Conservation (phyloP, 768 basidiomycete species). For the Clathrus columnatus region DNA sequence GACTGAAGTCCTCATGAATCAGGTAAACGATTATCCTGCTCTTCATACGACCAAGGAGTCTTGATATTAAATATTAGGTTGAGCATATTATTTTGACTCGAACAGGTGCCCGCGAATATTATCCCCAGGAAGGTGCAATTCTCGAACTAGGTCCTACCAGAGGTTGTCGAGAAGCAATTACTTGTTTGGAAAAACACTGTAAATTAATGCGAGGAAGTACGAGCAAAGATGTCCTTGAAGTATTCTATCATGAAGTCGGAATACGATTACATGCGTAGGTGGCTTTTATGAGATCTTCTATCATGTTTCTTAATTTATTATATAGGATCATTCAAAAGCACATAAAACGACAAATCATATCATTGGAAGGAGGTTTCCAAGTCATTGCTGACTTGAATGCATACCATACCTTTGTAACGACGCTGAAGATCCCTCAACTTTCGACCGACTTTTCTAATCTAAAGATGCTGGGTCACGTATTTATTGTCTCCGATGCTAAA, state of each 20-base stretch:
- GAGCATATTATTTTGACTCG: slow-evolving; percentile 84
- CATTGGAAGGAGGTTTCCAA: slow-evolving; percentile 87
- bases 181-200: slow-evolving; percentile 85
- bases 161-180: slow-evolving; percentile 85
- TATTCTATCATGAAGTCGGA: slow-evolving; percentile 97
- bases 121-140: slow-evolving; percentile 70
- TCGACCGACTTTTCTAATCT: slow-evolving; percentile 86
- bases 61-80: slow-evolving; percentile 42
- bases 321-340: slow-evolving; percentile 88
- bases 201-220: slow-evolving; percentile 87
- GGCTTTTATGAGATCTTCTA: not conserved
- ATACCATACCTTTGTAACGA: slow-evolving; percentile 82
- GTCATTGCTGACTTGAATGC: slow-evolving; percentile 94
- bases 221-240: slow-evolving; percentile 92
- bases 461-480: slow-evolving; percentile 97
- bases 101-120: slow-evolving; percentile 83
- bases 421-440: slow-evolving; percentile 77
- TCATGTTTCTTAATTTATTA: not conserved
- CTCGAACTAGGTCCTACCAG: slow-evolving; percentile 79
- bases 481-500: slow-evolving; percentile 90
- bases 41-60: not conserved
- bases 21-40: slow-evolving; percentile 36
- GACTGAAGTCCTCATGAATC: slow-evolving; percentile 91
- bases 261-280: slow-evolving; percentile 76
- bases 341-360: slow-evolving; percentile 95